Conservation (phyloP, 2,329 filamentous ascomycete genomes). For the Claviceps purpurea region DNA sequence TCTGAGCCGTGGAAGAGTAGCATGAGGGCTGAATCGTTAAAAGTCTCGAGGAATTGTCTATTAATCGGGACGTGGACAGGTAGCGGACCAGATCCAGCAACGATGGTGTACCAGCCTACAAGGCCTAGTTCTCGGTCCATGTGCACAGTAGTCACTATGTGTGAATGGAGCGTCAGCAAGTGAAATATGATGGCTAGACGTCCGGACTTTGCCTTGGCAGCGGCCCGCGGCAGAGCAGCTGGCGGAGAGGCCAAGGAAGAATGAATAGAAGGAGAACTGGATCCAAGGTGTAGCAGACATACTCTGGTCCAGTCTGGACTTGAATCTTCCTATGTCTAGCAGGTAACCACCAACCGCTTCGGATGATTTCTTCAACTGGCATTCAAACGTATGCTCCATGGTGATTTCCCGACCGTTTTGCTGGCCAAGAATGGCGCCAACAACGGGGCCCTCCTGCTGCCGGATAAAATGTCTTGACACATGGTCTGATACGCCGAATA, state of each 20-base stretch:
- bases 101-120: constrained; percentile 83
- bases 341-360: constrained; percentile 41
- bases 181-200: too few relatives aligned
- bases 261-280: not conserved
- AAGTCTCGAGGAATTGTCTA: constrained; percentile 56
- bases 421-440: constrained; percentile 81
- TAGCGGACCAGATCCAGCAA: constrained; percentile 59
- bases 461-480: constrained; percentile 83
- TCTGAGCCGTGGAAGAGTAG: constrained; percentile 71
- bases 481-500: constrained; percentile 93
- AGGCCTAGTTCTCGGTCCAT: constrained; percentile 71
- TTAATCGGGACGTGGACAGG: constrained; percentile 60
- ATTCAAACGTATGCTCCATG: constrained; percentile 87
- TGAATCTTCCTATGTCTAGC: constrained; percentile 61
- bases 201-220: not conserved
- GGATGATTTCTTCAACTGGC: constrained; percentile 37
- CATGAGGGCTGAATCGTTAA: constrained; percentile 78
- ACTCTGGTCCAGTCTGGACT: constrained; percentile 74
- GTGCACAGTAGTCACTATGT: constrained; percentile 75
- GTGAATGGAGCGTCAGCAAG: not conserved
- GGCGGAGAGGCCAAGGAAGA: not conserved
- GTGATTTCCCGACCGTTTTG: constrained; percentile 85
- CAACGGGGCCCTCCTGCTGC: constrained; percentile 58
- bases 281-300: constrained; percentile 16
- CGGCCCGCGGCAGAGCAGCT: not conserved